Base-by-base conservation (phyloP, 148 eudicot species). In the Heliosperma pusillum region DNA sequence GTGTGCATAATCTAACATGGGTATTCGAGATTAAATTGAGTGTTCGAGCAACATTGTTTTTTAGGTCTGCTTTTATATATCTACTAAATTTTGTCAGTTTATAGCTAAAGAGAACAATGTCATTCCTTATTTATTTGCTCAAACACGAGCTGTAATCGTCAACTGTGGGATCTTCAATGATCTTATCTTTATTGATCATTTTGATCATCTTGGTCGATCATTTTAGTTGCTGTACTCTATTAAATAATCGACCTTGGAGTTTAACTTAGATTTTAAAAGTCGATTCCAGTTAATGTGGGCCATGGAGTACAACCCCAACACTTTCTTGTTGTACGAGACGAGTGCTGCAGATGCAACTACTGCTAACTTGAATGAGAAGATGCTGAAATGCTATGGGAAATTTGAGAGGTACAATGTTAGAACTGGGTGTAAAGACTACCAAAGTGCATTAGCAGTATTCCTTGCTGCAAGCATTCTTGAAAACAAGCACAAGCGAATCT, bases 261-360 rank as follows among this genome's bases (percentile, higher is more conserved):
- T 20, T 78, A 74, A 61, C 78, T 79, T 70, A 61, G 30, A 42
- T 25, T 45, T 61, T 19, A 74, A 66, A 66, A 22, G 57, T 82
- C 70, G 47, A 36, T 81, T 77, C 72, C 84, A 94, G 98, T 89
- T 94, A 75, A 94, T 94, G 98, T 91, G 98, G 97, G 97, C 96
- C 73, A 94, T 94, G 98, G 98, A 94, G 77, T 94, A 90, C 85
- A 91, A 94, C 74, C 98, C 98, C 10, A 85, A 88, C 81, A 88
- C 87, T 45, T 94, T 84, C 82, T 70, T 83, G 60, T 81, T 81
- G 25, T 91, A 90, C 66, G 96, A 93, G 77, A 76, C 83, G 30
- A 80, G 77, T 70, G 81, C 80, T 72, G 66, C 81, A 21, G 79
- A 78, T n/a, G 83, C 77, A 66, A 88, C 75, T 22, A 72, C 80